Percentiles rank a stretch among this genome's conserved stretches.
phyloP scores from a whole-genome alignment of 495 filamentous ascomycete genomes.

The Aspergillus sclerotioniger region DNA sequence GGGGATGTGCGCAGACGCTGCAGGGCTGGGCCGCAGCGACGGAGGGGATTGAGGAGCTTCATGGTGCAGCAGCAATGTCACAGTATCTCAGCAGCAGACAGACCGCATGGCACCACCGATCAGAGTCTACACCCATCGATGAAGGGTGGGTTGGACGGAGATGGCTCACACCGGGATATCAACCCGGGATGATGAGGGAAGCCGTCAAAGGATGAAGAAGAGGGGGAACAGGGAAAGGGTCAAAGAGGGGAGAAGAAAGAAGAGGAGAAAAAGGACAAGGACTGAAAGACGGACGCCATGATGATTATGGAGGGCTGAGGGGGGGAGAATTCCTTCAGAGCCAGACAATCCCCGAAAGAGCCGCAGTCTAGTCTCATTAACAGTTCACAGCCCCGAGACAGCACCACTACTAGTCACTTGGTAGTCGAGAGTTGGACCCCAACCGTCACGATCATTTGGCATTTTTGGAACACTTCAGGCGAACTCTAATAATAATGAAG shows the following conservation, averaged over 20 bases:
- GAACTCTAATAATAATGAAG: too few relatives aligned
- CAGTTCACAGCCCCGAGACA: neutral
- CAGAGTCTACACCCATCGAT: neutral
- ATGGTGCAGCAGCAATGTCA: neutral
- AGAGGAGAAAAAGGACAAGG: neutral
- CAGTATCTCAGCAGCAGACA: neutral
- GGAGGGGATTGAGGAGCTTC: constrained; percentile 9
- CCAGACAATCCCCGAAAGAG: neutral
- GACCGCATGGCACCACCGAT: constrained; percentile 3
- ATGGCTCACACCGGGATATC: neutral
- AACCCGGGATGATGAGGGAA: neutral
- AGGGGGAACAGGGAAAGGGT: neutral
- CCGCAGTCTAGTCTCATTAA: neutral
- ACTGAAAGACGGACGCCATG: neutral
- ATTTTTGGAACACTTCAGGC: too few relatives aligned
- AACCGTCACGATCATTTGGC: too few relatives aligned
- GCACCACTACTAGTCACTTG: too few relatives aligned
- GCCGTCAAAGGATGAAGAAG: neutral
- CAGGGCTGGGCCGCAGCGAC: constrained; percentile 2
- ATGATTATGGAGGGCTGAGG: neutral
- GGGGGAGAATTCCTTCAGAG: neutral
- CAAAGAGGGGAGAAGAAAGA: neutral
- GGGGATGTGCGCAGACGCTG: constrained; percentile 20
- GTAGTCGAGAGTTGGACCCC: too few relatives aligned
- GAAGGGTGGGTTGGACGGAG: neutral